A percentile compares a stretch with the other conserved stretches of the same genome.
These are phyloP conservation scores for Sugiyamaella americana DNA, from an alignment of 805 yeast genomes.

Conservation along the genomic window DNA sequence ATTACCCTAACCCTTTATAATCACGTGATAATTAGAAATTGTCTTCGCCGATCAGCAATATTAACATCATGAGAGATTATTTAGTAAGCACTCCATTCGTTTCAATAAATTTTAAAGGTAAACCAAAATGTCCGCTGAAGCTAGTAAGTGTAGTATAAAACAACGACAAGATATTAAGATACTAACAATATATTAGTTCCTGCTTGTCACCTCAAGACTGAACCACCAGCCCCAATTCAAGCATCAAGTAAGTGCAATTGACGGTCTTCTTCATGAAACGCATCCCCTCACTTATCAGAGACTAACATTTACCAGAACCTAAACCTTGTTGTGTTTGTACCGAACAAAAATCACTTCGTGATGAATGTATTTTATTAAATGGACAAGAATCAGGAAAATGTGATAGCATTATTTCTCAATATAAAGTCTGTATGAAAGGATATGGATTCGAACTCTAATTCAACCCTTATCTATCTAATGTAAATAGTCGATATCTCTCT, in stretches of 20 bases:
- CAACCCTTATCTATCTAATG: too few species aligned
- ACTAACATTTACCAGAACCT: conserved; percentile 41
- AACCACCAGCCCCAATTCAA: background rate
- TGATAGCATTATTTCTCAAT: conserved; percentile 57
- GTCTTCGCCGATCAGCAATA: too few species aligned
- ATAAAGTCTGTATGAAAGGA: conserved; percentile 87
- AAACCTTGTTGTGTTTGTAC: conserved; percentile 97
- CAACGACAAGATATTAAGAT: background rate
- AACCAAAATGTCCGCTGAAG: background rate
- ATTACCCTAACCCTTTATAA: too few species aligned
- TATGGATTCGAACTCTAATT: too few species aligned
- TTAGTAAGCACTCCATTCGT: too few species aligned
- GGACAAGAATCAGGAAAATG: conserved; percentile 86
- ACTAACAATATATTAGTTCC: background rate
- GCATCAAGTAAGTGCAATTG: background rate
- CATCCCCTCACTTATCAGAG: background rate
- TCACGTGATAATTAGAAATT: too few species aligned
- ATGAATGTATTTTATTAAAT: conserved; percentile 75
- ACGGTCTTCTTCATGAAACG: too few species aligned
- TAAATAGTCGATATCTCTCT: too few species aligned
- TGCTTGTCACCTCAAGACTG: background rate
- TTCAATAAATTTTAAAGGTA: background rate
- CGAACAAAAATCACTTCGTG: conserved; percentile 74
- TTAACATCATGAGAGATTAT: too few species aligned
- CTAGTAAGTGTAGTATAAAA: background rate